A percentile compares a stretch with the other conserved stretches of the same genome.
phyloP scores from a whole-genome alignment of 1,139 yeast genomes.

The Maudiozyma humilis region DNA sequence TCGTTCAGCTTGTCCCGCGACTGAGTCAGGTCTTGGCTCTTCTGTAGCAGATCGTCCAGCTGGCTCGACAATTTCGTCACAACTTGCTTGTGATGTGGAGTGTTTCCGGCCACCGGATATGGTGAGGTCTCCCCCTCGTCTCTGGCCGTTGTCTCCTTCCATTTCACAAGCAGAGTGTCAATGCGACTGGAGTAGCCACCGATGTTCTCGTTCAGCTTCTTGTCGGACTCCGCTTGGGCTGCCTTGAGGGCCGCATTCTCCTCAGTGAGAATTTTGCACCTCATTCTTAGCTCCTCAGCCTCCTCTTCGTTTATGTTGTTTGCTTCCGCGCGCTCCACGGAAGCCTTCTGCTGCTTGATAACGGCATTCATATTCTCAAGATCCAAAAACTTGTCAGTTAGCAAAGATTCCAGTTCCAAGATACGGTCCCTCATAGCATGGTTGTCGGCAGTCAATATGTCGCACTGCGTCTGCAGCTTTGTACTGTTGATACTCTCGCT shows the following conservation, averaged over 20 bases:
- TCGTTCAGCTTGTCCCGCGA: constrained; percentile 17
- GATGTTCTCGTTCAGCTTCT: constrained; percentile 15
- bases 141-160: constrained; percentile 10
- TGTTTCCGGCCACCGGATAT: not conserved
- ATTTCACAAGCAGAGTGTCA: constrained; percentile 15
- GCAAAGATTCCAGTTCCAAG: constrained; percentile 44
- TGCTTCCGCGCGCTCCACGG: constrained; percentile 30
- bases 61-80: constrained; percentile 20
- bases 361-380: constrained; percentile 47
- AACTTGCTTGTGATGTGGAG: constrained; percentile 18
- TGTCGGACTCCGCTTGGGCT: constrained; percentile 24
- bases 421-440: constrained; percentile 36
- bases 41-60: constrained; percentile 19
- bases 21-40: constrained; percentile 19
- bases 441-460: constrained; percentile 44
- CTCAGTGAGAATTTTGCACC: constrained; percentile 38
- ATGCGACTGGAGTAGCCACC: constrained; percentile 16
- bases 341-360: constrained; percentile 46
- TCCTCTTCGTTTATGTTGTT: constrained; percentile 36
- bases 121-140: not conserved
- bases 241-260: constrained; percentile 37
- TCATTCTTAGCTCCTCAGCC: constrained; percentile 41
- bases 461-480: constrained; percentile 40
- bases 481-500: constrained; percentile 17
- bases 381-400: constrained; percentile 49